phyloP scores from a whole-genome alignment of 805 yeast species.

The Yamadazyma endophytica region DNA sequence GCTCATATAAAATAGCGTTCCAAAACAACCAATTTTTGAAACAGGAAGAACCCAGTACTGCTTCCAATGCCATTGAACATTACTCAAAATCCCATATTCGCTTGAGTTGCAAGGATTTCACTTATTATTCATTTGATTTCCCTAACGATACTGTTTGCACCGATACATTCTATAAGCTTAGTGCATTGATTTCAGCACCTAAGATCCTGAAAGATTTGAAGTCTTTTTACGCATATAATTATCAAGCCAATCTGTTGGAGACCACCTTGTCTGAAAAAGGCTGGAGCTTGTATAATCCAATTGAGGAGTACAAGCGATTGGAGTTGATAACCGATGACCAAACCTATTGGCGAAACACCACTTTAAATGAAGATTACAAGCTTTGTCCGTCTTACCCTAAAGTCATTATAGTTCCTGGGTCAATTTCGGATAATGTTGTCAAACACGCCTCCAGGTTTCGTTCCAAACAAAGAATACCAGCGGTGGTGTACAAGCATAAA shows the following conservation, averaged over 20 bases:
- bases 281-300: slow-evolving; percentile 67
- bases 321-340: slow-evolving; percentile 40
- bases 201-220: slow-evolving; percentile 40
- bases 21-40: slow-evolving; percentile 9
- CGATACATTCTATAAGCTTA: slow-evolving; percentile 70
- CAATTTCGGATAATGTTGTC: slow-evolving; percentile 76
- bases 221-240: slow-evolving; percentile 73
- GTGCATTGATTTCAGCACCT: slow-evolving; percentile 58
- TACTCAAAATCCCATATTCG: slow-evolving; percentile 54
- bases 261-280: slow-evolving; percentile 45
- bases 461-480: slow-evolving; percentile 83
- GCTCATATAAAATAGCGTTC: slow-evolving; percentile 42
- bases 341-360: slow-evolving; percentile 65
- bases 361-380: slow-evolving; percentile 58
- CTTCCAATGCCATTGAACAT: slow-evolving; percentile 18
- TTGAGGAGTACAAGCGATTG: slow-evolving; percentile 68
- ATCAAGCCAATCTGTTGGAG: slow-evolving; percentile 73
- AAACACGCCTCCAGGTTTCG: slow-evolving; percentile 82
- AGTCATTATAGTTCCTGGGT: slow-evolving; percentile 62
- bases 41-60: slow-evolving; percentile 1
- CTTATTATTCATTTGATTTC: slow-evolving; percentile 76
- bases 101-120: slow-evolving; percentile 79
- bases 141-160: slow-evolving; percentile 51
- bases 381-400: slow-evolving; percentile 77
- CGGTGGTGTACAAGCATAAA: slow-evolving; percentile 68